These are phyloP conservation scores for Colletotrichum orbiculare DNA, from an alignment of 2,329 filamentous ascomycete species.

Conservation along the genomic window DNA sequence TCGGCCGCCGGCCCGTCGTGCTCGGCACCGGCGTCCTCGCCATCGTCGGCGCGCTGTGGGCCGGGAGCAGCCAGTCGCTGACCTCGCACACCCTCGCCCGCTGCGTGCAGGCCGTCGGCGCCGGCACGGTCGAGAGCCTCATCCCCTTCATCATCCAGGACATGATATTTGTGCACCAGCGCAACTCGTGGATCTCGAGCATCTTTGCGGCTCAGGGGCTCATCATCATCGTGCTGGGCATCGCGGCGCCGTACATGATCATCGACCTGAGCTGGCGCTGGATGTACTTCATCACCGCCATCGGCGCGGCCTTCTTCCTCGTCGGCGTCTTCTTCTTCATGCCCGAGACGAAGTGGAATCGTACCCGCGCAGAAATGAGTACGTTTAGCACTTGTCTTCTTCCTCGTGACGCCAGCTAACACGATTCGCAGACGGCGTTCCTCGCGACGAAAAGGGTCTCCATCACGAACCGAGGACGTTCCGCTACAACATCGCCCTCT, in stretches of 20 bases:
- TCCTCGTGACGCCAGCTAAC: neutral
- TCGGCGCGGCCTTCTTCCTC: constrained; percentile 41
- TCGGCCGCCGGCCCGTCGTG: constrained; percentile 49
- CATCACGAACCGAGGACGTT: constrained; percentile 40
- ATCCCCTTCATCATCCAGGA: constrained; percentile 52
- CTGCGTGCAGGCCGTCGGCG: constrained; percentile 47
- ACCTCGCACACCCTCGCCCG: constrained; percentile 45
- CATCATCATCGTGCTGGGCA: constrained; percentile 43
- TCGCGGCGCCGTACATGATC: constrained; percentile 44
- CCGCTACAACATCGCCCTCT: constrained; percentile 46
- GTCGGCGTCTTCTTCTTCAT: constrained; percentile 45
- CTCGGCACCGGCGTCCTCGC: constrained; percentile 45
- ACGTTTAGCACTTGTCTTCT: neutral
- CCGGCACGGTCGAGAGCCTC: constrained; percentile 48
- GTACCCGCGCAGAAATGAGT: constrained; percentile 45
- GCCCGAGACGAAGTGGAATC: constrained; percentile 48
- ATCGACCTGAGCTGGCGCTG: constrained; percentile 47
- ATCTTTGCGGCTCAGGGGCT: constrained; percentile 45
- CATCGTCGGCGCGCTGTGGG: constrained; percentile 49
- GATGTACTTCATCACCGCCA: constrained; percentile 48
- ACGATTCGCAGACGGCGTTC: constrained; percentile 37
- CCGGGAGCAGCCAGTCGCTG: constrained; percentile 45
- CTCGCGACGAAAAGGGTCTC: constrained; percentile 29
- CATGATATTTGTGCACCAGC: constrained; percentile 51
- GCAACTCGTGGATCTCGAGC: constrained; percentile 46